Percentiles rank a stretch among this genome's conserved stretches.
phyloP scores from a whole-genome alignment of 768 basidiomycete genomes.

The Crepidotus variabilis region DNA sequence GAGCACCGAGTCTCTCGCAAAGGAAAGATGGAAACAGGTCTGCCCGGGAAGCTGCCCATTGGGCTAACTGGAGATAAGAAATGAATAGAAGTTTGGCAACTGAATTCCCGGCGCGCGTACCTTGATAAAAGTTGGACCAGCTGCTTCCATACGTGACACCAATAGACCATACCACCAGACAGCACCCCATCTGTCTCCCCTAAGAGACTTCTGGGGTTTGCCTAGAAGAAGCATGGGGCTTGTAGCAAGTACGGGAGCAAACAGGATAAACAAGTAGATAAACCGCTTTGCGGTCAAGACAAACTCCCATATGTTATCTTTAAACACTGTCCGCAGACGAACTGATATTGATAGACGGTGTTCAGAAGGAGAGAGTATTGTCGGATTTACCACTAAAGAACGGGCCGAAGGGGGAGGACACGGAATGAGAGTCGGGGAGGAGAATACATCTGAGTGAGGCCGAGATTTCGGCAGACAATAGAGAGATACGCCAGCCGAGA shows the following conservation, averaged over 20 bases:
- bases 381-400: slow-evolving; percentile 31
- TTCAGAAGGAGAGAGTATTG: slow-evolving; percentile 62
- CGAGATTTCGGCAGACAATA: slow-evolving; percentile 42
- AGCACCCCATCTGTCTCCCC: slow-evolving; percentile 86
- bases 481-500: slow-evolving; percentile 51
- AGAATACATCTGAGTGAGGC: slow-evolving; percentile 32
- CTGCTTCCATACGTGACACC: slow-evolving; percentile 85
- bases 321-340: slow-evolving; percentile 45
- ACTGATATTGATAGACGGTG: slow-evolving; percentile 41
- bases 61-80: slow-evolving; percentile 63
- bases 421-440: slow-evolving; percentile 41
- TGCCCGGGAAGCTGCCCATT: slow-evolving; percentile 96
- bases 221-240: slow-evolving; percentile 83
- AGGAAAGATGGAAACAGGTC: slow-evolving; percentile 89
- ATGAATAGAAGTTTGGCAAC: slow-evolving; percentile 10
- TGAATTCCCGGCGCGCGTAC: slow-evolving; percentile 32
- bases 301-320: slow-evolving; percentile 74
- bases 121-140: slow-evolving; percentile 98
- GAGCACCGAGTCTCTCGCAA: slow-evolving; percentile 77
- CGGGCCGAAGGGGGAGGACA: slow-evolving; percentile 22
- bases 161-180: slow-evolving; percentile 97
- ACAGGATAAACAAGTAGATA: slow-evolving; percentile 75
- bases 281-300: slow-evolving; percentile 81
- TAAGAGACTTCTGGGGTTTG: slow-evolving; percentile 45
- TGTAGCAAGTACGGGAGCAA: slow-evolving; percentile 81